Evolutionary conservation across 805 yeast species (phyloP).

Genomic region (Pichia deserticola): DNA sequence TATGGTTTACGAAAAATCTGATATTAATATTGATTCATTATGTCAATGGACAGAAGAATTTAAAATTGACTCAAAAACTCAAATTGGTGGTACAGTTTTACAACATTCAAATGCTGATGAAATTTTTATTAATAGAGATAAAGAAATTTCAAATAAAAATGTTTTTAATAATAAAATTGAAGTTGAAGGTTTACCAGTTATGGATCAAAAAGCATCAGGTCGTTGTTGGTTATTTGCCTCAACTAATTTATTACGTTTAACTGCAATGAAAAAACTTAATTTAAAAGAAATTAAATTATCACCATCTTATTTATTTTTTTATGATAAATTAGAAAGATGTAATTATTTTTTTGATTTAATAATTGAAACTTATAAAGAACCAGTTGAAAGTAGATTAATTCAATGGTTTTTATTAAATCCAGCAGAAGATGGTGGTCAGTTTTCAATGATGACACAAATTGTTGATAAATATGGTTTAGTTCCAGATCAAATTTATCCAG

Average conservation of each 20-base stretch:
- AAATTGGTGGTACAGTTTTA: constrained; percentile 26
- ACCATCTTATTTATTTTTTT: constrained; percentile 73
- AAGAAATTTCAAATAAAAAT: constrained; percentile 26
- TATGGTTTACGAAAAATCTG: background rate
- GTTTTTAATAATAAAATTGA: constrained; percentile 38
- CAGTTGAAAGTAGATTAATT: constrained; percentile 61
- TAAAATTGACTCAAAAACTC: constrained; percentile 21
- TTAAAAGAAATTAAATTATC: constrained; percentile 66
- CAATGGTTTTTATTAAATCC: constrained; percentile 62
- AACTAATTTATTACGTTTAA: constrained; percentile 61
- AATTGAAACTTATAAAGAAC: constrained; percentile 58
- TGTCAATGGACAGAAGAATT: constrained; percentile 24
- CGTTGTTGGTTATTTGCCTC: constrained; percentile 90
- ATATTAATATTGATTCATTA: constrained; percentile 9
- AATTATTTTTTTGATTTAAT: constrained; percentile 75
- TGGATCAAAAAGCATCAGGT: constrained; percentile 70
- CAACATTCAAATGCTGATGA: constrained; percentile 32
- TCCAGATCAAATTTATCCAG: constrained; percentile 70
- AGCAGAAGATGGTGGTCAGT: constrained; percentile 80
- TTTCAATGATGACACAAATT: constrained; percentile 72
- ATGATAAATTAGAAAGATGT: constrained; percentile 80
- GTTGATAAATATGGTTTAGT: constrained; percentile 76
- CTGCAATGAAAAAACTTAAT: constrained; percentile 53
- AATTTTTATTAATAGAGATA: constrained; percentile 31
- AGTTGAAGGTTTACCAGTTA: constrained; percentile 54